phyloP scores from a whole-genome alignment of 192 early-diverging fungal genomes.

The Backusella australiensis region DNA sequence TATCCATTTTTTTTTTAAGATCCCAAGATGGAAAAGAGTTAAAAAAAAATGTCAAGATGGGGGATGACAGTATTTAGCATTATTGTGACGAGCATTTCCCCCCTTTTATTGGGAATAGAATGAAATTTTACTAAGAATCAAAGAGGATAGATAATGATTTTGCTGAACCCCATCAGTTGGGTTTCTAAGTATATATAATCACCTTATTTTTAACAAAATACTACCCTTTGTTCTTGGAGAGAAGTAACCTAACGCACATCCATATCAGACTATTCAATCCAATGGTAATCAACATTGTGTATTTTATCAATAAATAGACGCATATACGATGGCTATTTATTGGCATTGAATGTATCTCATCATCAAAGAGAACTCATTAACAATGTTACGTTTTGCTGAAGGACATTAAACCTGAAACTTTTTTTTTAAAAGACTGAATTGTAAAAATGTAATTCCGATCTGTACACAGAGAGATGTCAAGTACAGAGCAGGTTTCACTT shows the following conservation, averaged over 20 bases:
- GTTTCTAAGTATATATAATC: not conserved
- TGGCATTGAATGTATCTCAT: not conserved
- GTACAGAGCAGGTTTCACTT: not conserved
- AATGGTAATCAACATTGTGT: no score
- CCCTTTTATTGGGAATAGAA: slow-evolving; percentile 3
- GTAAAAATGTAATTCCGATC: not conserved
- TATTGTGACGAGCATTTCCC: not conserved
- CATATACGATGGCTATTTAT: not conserved
- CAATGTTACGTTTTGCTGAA: not conserved
- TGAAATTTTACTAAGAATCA: not conserved
- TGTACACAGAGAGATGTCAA: not conserved
- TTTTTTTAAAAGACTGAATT: not conserved
- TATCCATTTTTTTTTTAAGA: slow-evolving; percentile 1
- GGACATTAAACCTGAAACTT: slow-evolving; percentile 5
- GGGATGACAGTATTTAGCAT: not conserved
- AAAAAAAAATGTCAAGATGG: not conserved
- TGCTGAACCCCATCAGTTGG: slow-evolving; percentile 1
- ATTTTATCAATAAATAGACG: not conserved
- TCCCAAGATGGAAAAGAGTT: not conserved
- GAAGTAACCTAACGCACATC: not conserved
- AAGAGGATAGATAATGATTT: not conserved
- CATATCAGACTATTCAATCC: not conserved
- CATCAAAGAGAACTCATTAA: not conserved
- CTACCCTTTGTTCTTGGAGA: not conserved
- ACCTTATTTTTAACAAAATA: not conserved